Base-by-base conservation (phyloP, 768 basidiomycete species). In the Kwoniella europaea region DNA sequence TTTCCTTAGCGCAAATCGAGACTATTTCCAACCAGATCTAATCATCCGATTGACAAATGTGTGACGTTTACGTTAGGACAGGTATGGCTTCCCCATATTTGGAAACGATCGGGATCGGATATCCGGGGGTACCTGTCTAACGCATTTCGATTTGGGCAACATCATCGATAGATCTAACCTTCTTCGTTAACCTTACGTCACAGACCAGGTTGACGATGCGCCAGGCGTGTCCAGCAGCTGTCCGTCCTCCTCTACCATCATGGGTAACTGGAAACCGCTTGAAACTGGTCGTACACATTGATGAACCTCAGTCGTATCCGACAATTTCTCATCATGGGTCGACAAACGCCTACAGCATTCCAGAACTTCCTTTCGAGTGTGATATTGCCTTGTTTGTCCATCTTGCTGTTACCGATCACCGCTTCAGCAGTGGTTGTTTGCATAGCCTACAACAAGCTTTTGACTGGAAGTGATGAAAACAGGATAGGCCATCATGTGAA, bases 321-420 rank as follows among this genome's bases (percentile, higher is more conserved):
- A 35, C 35, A 35, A 35, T 35, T 35, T 9, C 3, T 35, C 61
- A 61, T 18, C 16, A 78, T 78, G 76, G 63, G 67, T 10, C 67
- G 76, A 22, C 41, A 22, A n/a, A 42, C 43, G 3, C 76, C 76
- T 29, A 55, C 56, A 6, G 13, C 22, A 27, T 9, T 57, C 4
- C 75, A 76, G 29, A 63, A 71, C 68, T 59, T 76, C 62, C 64
- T 74, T 44, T 68, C 70, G 9, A 65, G 67, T 35, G 59, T 74
- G 12, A 61, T 73, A 29, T 52, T 78, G 13, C 71, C 77, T 7
- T 43, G 55, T 15, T 57, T 79, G 9, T 77, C 78, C 7, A 9
- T 79, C 5, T 24, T 64, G 3, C 59, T 79, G 0, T 53, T 81
- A 1, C 80, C 80, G 2, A 52, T 79, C 12, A 78, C 78, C 12